Evolutionary conservation across 2,329 filamentous ascomycete genomes (phyloP), one percentile per base, ranked within the genome.

Genomic region (Geosmithia putterillii): DNA sequence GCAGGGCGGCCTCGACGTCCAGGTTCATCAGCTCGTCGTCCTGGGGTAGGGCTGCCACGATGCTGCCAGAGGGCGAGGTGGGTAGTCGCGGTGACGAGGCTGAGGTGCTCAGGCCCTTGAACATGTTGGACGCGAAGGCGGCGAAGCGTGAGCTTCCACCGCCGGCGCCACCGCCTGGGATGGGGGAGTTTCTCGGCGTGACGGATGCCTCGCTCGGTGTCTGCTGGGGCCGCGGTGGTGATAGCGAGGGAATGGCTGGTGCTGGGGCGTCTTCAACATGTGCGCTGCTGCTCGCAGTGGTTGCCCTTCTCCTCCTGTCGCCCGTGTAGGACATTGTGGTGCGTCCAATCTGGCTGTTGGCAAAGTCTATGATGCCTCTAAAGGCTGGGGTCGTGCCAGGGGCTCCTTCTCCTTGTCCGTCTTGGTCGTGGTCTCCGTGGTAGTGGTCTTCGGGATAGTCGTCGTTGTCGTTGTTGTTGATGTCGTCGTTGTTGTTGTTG

Each of bases 11-110:
- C 25, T 73, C 67, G 35, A 81, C 65, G 52, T 80, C 67, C 41
- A 81, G 60, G 41, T 65, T 67, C 50, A 70, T 66, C 6, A 79
- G 64, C 45, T 78, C 73, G 46, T 80, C 75, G 44, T 71, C 61
- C 20, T 55, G 59, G 14, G 51, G 55, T 44, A 19, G 55, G 28
- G 10, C 28, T 32, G 10, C 28, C 28, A 14, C 28, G 4, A 9
- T 6, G 6, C n/a, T n/a, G n/a, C n/a, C n/a, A n/a, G n/a, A n/a
- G n/a, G n/a, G n/a, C n/a, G n/a, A n/a, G n/a, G n/a, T n/a, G 28
- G 28, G 28, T 3, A 12, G 28, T 14, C 28, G 28, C 28, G 28
- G 46, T 25, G 51, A 46, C 9, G 48, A 49, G 17, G 50, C 35
- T 46, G 44, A 44, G 28, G 52, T 44, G 19, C 50, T 38, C 47